Conservation (phyloP, 805 yeast species). For the Maudiozyma bulderi region DNA sequence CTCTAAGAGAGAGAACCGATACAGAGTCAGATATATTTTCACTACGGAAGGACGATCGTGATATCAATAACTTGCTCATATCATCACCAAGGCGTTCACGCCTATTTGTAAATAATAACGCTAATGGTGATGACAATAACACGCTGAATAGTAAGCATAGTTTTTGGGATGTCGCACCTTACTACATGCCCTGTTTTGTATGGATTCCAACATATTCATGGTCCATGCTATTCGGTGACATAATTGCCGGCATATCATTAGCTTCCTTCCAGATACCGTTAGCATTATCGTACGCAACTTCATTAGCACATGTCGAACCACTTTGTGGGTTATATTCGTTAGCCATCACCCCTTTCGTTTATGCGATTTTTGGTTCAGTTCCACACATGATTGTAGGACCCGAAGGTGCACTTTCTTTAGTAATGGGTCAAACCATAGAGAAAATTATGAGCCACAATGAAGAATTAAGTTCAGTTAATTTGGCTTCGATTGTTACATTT, state of each 20-base stretch:
- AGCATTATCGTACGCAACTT: constrained; percentile 61
- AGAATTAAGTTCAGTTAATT: constrained; percentile 39
- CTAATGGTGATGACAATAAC: background rate
- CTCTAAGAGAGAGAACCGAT: background rate
- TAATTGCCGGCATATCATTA: constrained; percentile 74
- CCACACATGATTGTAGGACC: constrained; percentile 90
- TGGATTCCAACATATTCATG: constrained; percentile 52
- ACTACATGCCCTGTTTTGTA: constrained; percentile 56
- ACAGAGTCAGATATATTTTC: background rate
- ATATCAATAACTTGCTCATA: background rate
- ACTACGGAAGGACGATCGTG: background rate
- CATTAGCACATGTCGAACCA: constrained; percentile 78
- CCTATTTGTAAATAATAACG: background rate
- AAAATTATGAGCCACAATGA: constrained; percentile 37
- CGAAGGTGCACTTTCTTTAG: constrained; percentile 76
- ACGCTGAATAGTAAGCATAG: background rate
- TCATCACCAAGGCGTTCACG: background rate
- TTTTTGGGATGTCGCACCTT: constrained; percentile 32
- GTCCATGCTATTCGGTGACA: constrained; percentile 43
- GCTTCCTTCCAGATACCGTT: constrained; percentile 90
- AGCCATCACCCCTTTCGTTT: constrained; percentile 68
- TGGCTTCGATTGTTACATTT: constrained; percentile 61
- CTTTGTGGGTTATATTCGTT: constrained; percentile 69
- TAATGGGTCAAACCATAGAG: constrained; percentile 71
- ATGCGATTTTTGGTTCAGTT: constrained; percentile 71